phyloP scores from a whole-genome alignment of 2,329 filamentous ascomycete species.

The Pyricularia pennisetigena region DNA sequence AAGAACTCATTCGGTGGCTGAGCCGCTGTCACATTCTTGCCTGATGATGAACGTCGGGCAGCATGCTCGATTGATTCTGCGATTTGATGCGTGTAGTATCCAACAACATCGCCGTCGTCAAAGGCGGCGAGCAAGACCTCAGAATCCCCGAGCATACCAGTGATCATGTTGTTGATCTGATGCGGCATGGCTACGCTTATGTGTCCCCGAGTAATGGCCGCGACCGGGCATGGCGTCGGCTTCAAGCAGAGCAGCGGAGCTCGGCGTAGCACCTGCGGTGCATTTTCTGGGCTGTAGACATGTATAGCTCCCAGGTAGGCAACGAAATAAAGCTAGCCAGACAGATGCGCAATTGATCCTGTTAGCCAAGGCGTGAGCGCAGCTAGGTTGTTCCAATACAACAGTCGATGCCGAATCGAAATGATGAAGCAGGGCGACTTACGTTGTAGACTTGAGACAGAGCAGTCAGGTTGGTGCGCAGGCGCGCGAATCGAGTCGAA shows the following conservation, averaged over 20 bases:
- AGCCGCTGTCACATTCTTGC: neutral
- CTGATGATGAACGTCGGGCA: constrained; percentile 6
- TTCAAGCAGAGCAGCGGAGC: constrained; percentile 40
- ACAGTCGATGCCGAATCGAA: neutral
- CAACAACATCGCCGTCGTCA: constrained; percentile 68
- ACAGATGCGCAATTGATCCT: neutral
- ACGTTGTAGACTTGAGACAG: constrained; percentile 49
- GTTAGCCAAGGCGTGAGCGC: neutral
- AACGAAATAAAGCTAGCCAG: constrained; percentile 45
- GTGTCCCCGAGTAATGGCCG: constrained; percentile 34
- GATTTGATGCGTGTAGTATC: constrained; percentile 53
- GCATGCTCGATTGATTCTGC: constrained; percentile 28
- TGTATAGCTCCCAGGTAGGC: constrained; percentile 48
- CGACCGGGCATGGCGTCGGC: constrained; percentile 29
- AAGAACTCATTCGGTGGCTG: constrained; percentile 47
- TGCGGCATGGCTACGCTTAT: constrained; percentile 45
- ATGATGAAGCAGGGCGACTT: constrained; percentile 9
- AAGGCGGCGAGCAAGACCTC: constrained; percentile 60
- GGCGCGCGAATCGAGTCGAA: constrained; percentile 11
- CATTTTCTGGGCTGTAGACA: constrained; percentile 39
- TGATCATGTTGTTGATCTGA: constrained; percentile 57
- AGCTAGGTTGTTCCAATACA: no score
- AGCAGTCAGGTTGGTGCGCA: constrained; percentile 45
- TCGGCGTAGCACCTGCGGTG: constrained; percentile 37
- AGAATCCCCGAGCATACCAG: constrained; percentile 57